Conservation (phyloP, 139 green algal species). For the Chara braunii region DNA sequence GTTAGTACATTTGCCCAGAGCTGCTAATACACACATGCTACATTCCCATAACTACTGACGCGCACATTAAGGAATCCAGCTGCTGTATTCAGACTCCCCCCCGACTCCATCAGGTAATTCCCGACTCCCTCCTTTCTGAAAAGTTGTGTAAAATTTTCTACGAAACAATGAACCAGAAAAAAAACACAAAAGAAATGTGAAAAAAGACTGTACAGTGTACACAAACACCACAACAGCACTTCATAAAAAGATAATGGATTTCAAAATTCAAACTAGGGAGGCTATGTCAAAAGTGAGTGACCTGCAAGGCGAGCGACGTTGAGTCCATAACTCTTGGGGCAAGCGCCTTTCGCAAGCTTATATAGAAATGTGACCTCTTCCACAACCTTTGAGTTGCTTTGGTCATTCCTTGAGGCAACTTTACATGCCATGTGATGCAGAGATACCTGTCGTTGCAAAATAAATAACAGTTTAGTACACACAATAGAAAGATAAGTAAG, state of each 20-base stretch:
- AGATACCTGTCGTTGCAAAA: slow-evolving; percentile 10
- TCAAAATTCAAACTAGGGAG: neutral
- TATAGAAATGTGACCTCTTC: slow-evolving; percentile 90
- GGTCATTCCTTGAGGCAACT: slow-evolving; percentile 3
- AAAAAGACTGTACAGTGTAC: neutral
- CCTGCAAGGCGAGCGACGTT: slow-evolving; percentile 91
- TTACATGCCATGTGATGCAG: slow-evolving; percentile 41
- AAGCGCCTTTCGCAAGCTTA: slow-evolving; percentile 59
- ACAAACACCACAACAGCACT: neutral
- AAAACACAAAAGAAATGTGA: neutral
- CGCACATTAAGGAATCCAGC: no score
- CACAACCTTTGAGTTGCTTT: slow-evolving; percentile 5
- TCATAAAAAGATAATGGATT: neutral
- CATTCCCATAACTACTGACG: no score
- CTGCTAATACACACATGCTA: no score
- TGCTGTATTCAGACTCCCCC: no score
- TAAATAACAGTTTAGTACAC: no score
- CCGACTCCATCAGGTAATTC: neutral
- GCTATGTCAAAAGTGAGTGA: neutral
- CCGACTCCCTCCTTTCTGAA: neutral
- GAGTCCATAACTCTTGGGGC: slow-evolving; percentile 87
- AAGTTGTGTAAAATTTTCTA: neutral
- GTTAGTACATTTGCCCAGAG: no score
- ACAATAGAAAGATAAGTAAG: no score
- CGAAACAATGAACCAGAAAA: neutral